These are phyloP conservation scores for Eleusine coracana DNA, from an alignment of 176 grass and related monocot genomes.

Conservation along the genomic window DNA sequence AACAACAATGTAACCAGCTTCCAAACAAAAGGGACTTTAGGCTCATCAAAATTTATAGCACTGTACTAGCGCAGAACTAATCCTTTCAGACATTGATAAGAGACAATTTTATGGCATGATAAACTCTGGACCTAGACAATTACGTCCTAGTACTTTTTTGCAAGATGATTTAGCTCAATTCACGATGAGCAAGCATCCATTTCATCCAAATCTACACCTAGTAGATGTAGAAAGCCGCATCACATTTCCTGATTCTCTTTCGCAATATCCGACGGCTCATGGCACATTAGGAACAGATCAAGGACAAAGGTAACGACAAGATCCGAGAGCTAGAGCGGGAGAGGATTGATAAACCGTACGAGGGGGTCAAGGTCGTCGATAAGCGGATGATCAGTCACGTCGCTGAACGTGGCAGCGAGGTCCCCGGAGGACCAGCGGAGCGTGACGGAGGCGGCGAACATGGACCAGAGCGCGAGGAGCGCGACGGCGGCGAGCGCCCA, in stretches of 20 bases:
- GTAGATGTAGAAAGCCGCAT: background rate
- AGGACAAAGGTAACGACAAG: slow-evolving; percentile 2
- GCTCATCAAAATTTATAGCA: background rate
- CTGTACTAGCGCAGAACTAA: background rate
- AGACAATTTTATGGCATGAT: background rate
- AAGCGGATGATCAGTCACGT: background rate
- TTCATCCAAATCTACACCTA: slow-evolving; percentile 7
- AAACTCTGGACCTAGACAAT: background rate
- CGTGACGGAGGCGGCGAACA: slow-evolving; percentile 78
- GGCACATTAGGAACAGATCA: slow-evolving; percentile 11
- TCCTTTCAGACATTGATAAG: background rate
- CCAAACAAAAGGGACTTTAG: background rate
- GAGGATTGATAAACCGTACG: slow-evolving; percentile 11
- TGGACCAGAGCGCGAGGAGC: slow-evolving; percentile 82
- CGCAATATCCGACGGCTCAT: background rate
- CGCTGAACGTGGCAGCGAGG: slow-evolving; percentile 28
- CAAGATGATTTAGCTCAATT: background rate
- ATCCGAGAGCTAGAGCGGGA: slow-evolving; percentile 5
- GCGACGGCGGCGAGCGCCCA: slow-evolving; percentile 74
- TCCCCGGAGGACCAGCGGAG: slow-evolving; percentile 57
- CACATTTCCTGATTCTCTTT: background rate
- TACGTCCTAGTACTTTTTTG: background rate
- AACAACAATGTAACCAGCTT: background rate
- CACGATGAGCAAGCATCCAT: background rate
- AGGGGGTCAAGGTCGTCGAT: slow-evolving; percentile 50